These are phyloP conservation scores for Linanthus parryae DNA, from an alignment of 148 eudicot genomes.

Conservation along the genomic window DNA sequence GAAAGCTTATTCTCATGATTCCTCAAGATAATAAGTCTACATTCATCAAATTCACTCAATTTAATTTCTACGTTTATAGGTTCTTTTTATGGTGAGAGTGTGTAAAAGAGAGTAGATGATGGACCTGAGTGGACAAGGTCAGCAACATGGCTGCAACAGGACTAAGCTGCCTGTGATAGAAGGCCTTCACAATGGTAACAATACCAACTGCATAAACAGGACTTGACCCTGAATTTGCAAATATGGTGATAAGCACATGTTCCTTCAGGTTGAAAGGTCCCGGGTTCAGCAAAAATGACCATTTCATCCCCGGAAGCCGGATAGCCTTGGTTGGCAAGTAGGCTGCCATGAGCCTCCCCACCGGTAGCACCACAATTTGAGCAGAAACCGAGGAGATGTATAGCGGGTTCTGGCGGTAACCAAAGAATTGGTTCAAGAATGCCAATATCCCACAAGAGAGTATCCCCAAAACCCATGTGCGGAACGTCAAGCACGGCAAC, in stretches of 20 bases:
- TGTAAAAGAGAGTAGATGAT: too few relatives aligned
- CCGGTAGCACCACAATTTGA: conserved; percentile 35
- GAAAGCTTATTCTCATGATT: too few relatives aligned
- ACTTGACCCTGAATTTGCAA: conserved; percentile 38
- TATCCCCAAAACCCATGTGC: conserved; percentile 42
- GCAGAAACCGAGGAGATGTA: conserved; percentile 40
- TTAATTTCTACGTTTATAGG: too few relatives aligned
- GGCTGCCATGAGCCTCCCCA: conserved; percentile 41
- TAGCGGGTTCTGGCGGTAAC: conserved; percentile 35
- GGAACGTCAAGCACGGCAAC: conserved; percentile 37
- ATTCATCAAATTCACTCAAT: too few relatives aligned
- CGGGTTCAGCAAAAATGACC: conserved; percentile 39
- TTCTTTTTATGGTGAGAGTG: too few relatives aligned
- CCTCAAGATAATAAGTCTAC: too few relatives aligned
- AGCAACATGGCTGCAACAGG: conserved; percentile 41
- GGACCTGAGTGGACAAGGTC: conserved; percentile 41
- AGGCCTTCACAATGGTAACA: conserved; percentile 39
- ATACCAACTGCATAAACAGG: conserved; percentile 37
- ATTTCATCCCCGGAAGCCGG: conserved; percentile 16
- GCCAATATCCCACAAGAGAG: conserved; percentile 30
- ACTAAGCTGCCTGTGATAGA: conserved; percentile 25
- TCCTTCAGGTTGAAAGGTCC: conserved; percentile 50
- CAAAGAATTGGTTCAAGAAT: conserved; percentile 39
- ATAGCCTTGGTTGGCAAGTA: conserved; percentile 23
- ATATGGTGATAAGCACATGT: conserved; percentile 45